phyloP scores from a whole-genome alignment of 176 grass and related monocot species.

The Thinopyrum elongatum region DNA sequence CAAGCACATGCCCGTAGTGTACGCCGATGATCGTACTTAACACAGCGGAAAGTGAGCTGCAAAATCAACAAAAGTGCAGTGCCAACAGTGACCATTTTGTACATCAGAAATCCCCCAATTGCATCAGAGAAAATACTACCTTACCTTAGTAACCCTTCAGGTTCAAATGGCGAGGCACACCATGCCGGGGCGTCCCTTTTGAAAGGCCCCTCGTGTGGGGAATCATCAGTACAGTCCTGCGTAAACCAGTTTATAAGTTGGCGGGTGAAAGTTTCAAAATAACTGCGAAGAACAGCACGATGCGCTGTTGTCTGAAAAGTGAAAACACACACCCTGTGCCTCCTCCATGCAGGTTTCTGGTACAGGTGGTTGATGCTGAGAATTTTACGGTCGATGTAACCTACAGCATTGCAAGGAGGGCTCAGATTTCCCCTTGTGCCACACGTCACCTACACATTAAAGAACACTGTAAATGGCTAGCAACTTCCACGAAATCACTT shows the following conservation, averaged over 20 bases:
- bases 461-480: background rate
- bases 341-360: conserved; percentile 77
- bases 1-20: conserved; percentile 84
- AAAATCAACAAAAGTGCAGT: background rate
- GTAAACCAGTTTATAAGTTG: background rate
- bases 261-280: conserved; percentile 12
- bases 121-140: background rate
- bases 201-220: conserved; percentile 75
- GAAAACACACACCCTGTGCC: conserved; percentile 60
- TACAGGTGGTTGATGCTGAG: conserved; percentile 93
- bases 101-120: background rate
- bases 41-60: conserved; percentile 79
- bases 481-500: background rate
- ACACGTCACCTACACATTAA: conserved; percentile 68
- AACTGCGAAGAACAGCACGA: background rate
- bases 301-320: background rate
- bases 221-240: conserved; percentile 80
- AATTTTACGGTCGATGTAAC: conserved; percentile 75
- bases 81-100: background rate
- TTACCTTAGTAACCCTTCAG: conserved; percentile 86
- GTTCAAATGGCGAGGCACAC: conserved; percentile 90
- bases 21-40: conserved; percentile 82
- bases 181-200: conserved; percentile 67
- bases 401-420: conserved; percentile 91
- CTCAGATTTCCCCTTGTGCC: conserved; percentile 69